Evolutionary conservation across 768 basidiomycete genomes (phyloP), one percentile per base, ranked within the genome.

Genomic region (Pholiota microspora): DNA sequence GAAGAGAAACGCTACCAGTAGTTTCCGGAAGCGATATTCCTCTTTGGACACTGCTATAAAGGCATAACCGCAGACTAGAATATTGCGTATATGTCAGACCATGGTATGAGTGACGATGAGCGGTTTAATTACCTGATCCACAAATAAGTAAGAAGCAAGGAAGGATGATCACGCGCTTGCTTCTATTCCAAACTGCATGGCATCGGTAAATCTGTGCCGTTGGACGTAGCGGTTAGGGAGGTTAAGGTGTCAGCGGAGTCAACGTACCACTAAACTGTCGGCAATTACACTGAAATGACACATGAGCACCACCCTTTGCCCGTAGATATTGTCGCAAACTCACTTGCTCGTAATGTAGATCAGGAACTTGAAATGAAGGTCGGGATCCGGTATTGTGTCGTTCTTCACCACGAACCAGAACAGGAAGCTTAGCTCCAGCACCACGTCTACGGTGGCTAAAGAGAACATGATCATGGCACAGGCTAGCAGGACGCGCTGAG

Each of bases 291-390:
- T 71, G 49, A 15, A 48, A 44, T 40, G 51, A 24, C 25, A 38
- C 53, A 31, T 18, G 25, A 44, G 34, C n/a, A n/a, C n/a, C n/a
- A n/a, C n/a, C n/a, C n/a, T n/a, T n/a, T n/a, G n/a, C n/a, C n/a
- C n/a, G n/a, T n/a, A n/a, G n/a, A n/a, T n/a, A n/a, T n/a, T n/a
- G n/a, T n/a, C n/a, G n/a, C n/a, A n/a, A 3, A 63, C 70, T 56
- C 55, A 71, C 70, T 70, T 71, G 61, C 68, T 70, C 28, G 62
- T 66, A 47, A 69, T 67, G 47, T 68, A 70, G 5, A 69, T 63
- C 23, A 69, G 62, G 44, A 63, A 63, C 52, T 69, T 67, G 55
- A 64, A 64, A 45, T 67, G 63, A 13, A 71, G 52, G 45, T 68
- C 51, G 38, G 59, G 58, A 18, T 65, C 61, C 18, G 69, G 66